Evolutionary conservation across 768 basidiomycete genomes (phyloP).

Genomic region (Obba rivulosa): DNA sequence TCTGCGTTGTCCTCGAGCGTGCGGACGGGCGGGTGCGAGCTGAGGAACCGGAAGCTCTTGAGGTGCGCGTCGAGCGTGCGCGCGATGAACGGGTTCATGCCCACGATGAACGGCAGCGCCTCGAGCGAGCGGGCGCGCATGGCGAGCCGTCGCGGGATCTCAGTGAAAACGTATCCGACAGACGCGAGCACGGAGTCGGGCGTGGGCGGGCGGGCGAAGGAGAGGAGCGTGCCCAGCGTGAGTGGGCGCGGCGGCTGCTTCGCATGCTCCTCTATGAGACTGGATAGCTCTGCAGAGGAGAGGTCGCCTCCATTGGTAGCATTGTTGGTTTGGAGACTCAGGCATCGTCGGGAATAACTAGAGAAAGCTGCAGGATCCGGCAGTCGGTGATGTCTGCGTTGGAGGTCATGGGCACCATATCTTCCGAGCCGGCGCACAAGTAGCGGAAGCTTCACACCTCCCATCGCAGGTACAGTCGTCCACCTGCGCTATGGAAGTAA

Average conservation of each 20-base stretch:
- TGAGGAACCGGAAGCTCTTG: constrained; percentile 64
- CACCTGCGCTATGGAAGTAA: too few species aligned
- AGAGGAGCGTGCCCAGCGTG: constrained; percentile 67
- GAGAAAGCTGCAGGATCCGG: too few species aligned
- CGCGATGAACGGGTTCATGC: constrained; percentile 83
- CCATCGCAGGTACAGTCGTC: too few species aligned
- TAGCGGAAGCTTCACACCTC: too few species aligned
- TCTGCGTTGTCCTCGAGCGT: constrained; percentile 63
- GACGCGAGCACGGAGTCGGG: constrained; percentile 67
- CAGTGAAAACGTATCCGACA: constrained; percentile 67
- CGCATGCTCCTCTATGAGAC: constrained; percentile 59
- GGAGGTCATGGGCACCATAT: too few species aligned
- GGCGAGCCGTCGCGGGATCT: constrained; percentile 74
- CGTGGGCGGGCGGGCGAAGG: constrained; percentile 71
- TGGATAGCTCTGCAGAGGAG: constrained; percentile 45
- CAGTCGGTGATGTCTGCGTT: too few species aligned
- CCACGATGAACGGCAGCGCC: constrained; percentile 80
- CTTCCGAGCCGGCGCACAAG: too few species aligned
- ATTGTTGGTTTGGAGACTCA: not conserved
- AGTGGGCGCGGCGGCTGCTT: constrained; percentile 61
- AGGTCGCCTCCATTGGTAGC: constrained; percentile 24
- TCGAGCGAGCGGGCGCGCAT: constrained; percentile 72
- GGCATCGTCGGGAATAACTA: too few species aligned
- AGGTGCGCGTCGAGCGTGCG: constrained; percentile 63
- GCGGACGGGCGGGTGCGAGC: constrained; percentile 58